Base-by-base conservation (phyloP, 208 protist genomes). In the Sergeia podlipaevii region DNA sequence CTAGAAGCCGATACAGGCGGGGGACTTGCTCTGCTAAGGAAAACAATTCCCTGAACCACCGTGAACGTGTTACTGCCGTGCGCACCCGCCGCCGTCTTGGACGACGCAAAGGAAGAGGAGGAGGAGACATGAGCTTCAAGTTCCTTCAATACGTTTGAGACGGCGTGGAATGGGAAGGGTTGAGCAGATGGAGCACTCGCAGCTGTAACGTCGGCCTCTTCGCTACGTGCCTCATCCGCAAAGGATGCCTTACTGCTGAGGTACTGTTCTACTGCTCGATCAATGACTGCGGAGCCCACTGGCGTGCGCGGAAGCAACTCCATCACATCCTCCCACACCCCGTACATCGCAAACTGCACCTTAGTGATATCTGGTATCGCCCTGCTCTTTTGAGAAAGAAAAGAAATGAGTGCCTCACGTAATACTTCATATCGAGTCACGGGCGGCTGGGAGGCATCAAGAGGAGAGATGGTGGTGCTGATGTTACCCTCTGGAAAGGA, bases 301-400 rank as follows among this genome's bases (percentile, higher is more conserved):
- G 23, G 1, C 7, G 66, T 64, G 17, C 54, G 60, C 6, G 58
- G 27, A 28, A 74, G 24, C 21, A 80, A 23, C 37, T 78, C 61
- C 17, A 63, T 33, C 42, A 52, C 48, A 2, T 61, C 43, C 7
- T 64, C 46, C 27, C 49, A 44, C 13, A 85, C 55, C 20, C 42
- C 61, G 55, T 85, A 85, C 1, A 85, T 15, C 2, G 64, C 54
- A 47, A 85, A 63, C 23, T 43, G 64, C 36, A 77, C 54, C 11
- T 26, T 32, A 3, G 37, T 24, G 2, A 70, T 29, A 18, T 60
- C 57, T 5, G 77, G 53, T 1, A 63, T 62, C 0, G 45, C 43
- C 20, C 65, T 51, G 49, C 70, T 23, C 56, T 85, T 85, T 8
- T 68, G 57, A 2, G 43, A 13, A 36, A 79, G 21, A 51, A 85